Conservation (phyloP, 805 yeast species). For the Millerozyma acaciae region DNA sequence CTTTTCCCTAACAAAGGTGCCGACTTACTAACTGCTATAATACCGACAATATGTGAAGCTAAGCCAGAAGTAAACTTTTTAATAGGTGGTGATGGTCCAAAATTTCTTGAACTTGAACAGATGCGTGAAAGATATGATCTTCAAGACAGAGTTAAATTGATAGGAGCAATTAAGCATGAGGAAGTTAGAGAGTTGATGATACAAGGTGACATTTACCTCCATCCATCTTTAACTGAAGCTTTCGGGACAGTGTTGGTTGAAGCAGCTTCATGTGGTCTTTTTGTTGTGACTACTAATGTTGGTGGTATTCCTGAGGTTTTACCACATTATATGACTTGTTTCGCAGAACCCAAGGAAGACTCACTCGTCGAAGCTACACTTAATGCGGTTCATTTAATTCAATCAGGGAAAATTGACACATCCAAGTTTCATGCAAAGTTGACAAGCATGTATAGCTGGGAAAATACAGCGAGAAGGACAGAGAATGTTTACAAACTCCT, state of each 20-base stretch:
- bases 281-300: conserved; percentile 91
- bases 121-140: conserved; percentile 83
- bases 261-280: conserved; percentile 93
- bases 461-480: conserved; percentile 80
- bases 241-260: conserved; percentile 96
- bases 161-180: conserved; percentile 89
- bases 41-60: conserved; percentile 73
- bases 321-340: conserved; percentile 89
- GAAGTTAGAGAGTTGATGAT: conserved; percentile 91
- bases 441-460: conserved; percentile 85
- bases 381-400: conserved; percentile 61
- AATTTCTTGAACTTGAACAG: conserved; percentile 88
- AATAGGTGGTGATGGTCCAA: conserved; percentile 97
- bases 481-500: conserved; percentile 68
- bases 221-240: conserved; percentile 93
- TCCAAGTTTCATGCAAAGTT: conserved; percentile 74
- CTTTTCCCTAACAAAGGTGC: conserved; percentile 96
- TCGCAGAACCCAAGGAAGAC: conserved; percentile 84
- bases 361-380: conserved; percentile 69
- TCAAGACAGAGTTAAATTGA: conserved; percentile 80
- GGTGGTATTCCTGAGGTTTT: conserved; percentile 98
- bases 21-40: conserved; percentile 75
- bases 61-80: conserved; percentile 68
- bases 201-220: conserved; percentile 88
- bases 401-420: conserved; percentile 61